Conservation (phyloP, 2,329 filamentous ascomycete species). For the Cytospora chrysosperma region DNA sequence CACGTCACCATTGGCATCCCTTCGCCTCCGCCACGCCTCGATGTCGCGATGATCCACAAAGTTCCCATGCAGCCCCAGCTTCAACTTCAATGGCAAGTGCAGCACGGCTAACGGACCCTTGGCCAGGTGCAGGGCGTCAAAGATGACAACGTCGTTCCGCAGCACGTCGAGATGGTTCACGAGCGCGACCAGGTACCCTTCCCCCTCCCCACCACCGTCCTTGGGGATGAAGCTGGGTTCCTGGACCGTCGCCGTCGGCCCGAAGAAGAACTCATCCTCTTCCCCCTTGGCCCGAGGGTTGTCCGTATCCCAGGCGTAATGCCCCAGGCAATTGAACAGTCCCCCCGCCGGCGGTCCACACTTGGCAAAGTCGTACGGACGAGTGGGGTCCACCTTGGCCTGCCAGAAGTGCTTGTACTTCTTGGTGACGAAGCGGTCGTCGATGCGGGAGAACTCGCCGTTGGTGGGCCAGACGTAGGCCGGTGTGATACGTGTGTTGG, state of each 20-base stretch:
- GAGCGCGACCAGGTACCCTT: constrained; percentile 50
- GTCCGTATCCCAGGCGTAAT: constrained; percentile 39
- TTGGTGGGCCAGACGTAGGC: constrained; percentile 40
- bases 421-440: constrained; percentile 46
- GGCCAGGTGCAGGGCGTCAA: constrained; percentile 40
- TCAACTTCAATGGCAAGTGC: constrained; percentile 42
- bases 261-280: constrained; percentile 44
- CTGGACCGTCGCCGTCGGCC: constrained; percentile 47
- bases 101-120: constrained; percentile 41
- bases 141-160: constrained; percentile 44
- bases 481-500: constrained; percentile 39
- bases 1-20: constrained; percentile 36
- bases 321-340: constrained; percentile 47
- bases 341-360: constrained; percentile 44
- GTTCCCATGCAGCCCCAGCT: constrained; percentile 44
- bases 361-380: constrained; percentile 44
- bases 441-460: constrained; percentile 50
- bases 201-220: constrained; percentile 42
- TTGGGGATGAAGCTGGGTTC: constrained; percentile 54
- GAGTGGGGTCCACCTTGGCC: constrained; percentile 36
- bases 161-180: constrained; percentile 46
- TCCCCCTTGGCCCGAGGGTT: constrained; percentile 31
- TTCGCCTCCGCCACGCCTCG: constrained; percentile 41
- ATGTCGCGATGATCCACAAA: constrained; percentile 43
- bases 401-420: constrained; percentile 49